These are phyloP conservation scores for Cordyceps cicadae DNA, from an alignment of 2,329 filamentous ascomycete species.

Conservation along the genomic window DNA sequence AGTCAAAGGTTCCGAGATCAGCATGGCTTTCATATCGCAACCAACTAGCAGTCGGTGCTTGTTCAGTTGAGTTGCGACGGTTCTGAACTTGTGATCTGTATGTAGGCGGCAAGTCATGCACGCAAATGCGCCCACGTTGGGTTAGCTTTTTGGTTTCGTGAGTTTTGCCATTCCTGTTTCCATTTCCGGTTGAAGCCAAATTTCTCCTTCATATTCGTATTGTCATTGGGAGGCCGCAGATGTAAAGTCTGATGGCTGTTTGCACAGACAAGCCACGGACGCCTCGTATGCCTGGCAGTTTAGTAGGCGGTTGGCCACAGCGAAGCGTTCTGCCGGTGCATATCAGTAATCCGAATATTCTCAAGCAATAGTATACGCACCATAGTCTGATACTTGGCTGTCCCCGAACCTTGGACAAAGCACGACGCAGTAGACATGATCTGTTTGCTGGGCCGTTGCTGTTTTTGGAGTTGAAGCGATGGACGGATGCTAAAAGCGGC, in stretches of 20 bases:
- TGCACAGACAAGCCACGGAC: background rate
- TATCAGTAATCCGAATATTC: no score
- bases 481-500: no score
- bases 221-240: background rate
- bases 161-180: background rate
- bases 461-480: no score
- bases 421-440: no score
- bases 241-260: background rate
- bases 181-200: background rate
- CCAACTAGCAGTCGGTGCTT: background rate
- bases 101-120: no score
- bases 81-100: background rate
- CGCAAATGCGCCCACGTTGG: no score
- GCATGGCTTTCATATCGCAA: background rate
- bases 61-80: background rate
- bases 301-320: background rate
- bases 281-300: background rate
- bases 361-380: no score
- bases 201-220: background rate
- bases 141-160: background rate
- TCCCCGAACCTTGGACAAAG: no score
- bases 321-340: background rate
- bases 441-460: no score
- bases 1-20: background rate
- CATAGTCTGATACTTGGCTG: no score